Base-by-base conservation (phyloP, 768 basidiomycete species). In the Rhodotorula kratochvilovae region DNA sequence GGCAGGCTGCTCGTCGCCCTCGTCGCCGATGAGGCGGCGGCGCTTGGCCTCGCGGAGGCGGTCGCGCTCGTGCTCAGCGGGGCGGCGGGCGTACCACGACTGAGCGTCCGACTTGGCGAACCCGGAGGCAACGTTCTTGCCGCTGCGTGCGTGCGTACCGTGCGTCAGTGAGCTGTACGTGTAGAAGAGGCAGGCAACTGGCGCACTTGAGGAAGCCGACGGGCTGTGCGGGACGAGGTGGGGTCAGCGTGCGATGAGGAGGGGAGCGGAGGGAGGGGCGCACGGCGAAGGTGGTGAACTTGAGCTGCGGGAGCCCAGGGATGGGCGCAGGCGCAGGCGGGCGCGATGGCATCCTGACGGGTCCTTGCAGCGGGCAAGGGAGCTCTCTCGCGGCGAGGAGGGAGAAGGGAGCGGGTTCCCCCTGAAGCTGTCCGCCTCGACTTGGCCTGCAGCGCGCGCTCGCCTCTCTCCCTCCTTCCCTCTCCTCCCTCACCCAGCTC, bases 41-140 rank as follows among this genome's bases (percentile, higher is more conserved):
- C 73, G 61, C 51, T 77, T 77, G n/a, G 50, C 65, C 45, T 62
- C 68, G 29, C 63, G 66, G 27, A 48, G 56, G 31, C 36, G 19
- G 60, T 73, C 68, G 67, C 68, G 66, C 36, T 73, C 70, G 1
- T 36, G 60, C 1, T 66, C 60, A 23, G 59, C 21, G 23, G 23
- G 15, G 11, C 73, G 66, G 8, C 74, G 58, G 4, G 68, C 31
- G 61, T 60, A 67, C 67, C 67, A 74, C 17, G 64, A 67, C 62
- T 76, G 74, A 5, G 29, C 16, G 57, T 77, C 74, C 11, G 45
- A 27, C 59, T 74, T 77, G 33, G 42, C 64, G 33, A 69, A 77
- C 17, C 56, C 48, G 21, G 74, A 62, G 1, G 74, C 46, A n/a
- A 77, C 74, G 66, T 77, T 75, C 72, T 77, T 77, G 56, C 56